A percentile compares a stretch with the other conserved stretches of the same genome.
phyloP scores from a whole-genome alignment of 169 alveolate genomes.

The Plasmodium gaboni region DNA sequence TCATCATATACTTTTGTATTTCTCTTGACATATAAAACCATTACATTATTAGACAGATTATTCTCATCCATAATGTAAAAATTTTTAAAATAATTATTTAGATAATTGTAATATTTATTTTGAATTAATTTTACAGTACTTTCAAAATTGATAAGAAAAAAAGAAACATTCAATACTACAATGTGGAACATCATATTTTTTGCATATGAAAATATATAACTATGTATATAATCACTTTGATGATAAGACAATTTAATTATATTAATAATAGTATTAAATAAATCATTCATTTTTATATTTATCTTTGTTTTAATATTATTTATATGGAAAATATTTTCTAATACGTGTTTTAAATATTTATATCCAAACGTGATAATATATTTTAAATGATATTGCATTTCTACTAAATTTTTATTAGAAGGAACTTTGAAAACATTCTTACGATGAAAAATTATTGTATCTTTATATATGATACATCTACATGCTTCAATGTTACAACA shows the following conservation, averaged over 20 bases:
- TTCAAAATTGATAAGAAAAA: constrained; percentile 44
- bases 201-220: constrained; percentile 23
- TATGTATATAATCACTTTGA: constrained; percentile 18
- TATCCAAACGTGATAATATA: constrained; percentile 6
- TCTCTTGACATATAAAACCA: constrained; percentile 5
- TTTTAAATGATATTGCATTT: not conserved
- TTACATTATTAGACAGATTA: not conserved
- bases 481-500: not conserved
- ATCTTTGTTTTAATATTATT: not conserved
- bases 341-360: not conserved
- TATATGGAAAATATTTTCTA: constrained; percentile 6
- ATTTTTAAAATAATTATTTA: constrained; percentile 8
- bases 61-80: not conserved
- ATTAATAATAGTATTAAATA: not conserved
- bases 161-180: constrained; percentile 2
- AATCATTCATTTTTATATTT: constrained; percentile 9
- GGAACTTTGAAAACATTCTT: not conserved
- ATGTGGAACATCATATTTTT: constrained; percentile 21
- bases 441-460: constrained; percentile 5
- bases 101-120: constrained; percentile 16
- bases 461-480: not conserved
- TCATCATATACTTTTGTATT: not conserved
- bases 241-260: constrained; percentile 8
- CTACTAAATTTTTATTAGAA: not conserved
- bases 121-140: constrained; percentile 7